Evolutionary conservation across 306 rosid species (phyloP).

Genomic region (Pterocarpus macrocarpus): DNA sequence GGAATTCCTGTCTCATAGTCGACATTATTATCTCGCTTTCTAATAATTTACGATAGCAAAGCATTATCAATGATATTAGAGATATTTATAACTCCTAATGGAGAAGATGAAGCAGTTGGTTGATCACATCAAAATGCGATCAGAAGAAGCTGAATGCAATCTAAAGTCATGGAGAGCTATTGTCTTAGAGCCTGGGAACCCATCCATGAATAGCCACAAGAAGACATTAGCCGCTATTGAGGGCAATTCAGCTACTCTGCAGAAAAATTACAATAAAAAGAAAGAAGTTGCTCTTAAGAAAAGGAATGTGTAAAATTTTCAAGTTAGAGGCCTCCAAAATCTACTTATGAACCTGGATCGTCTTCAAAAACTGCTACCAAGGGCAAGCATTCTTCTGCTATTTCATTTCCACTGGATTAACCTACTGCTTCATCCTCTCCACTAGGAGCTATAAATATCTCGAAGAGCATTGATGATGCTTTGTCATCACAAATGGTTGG

Average conservation of each 20-base stretch:
- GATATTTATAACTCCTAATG: too few species aligned
- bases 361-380: slow-evolving; percentile 61
- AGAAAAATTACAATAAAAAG: slow-evolving; percentile 75
- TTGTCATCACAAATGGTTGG: slow-evolving; percentile 56
- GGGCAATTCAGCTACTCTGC: slow-evolving; percentile 61
- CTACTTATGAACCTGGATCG: slow-evolving; percentile 60
- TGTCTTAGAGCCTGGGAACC: too few species aligned
- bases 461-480: slow-evolving; percentile 13
- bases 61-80: too few species aligned
- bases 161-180: too few species aligned
- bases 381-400: slow-evolving; percentile 70
- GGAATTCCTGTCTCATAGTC: too few species aligned
- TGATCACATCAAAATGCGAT: too few species aligned
- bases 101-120: too few species aligned
- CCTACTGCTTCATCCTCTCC: slow-evolving; percentile 67
- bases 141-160: too few species aligned
- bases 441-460: slow-evolving; percentile 57
- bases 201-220: too few species aligned
- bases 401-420: slow-evolving; percentile 77
- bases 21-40: too few species aligned
- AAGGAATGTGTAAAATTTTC: slow-evolving; percentile 74
- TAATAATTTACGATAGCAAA: too few species aligned
- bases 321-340: slow-evolving; percentile 71
- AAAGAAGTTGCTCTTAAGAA: slow-evolving; percentile 81
- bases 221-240: too few species aligned